A percentile compares a stretch with the other conserved stretches of the same genome.
These are phyloP conservation scores for Aspergillus baeticus DNA, from an alignment of 495 filamentous ascomycete genomes.

Conservation along the genomic window DNA sequence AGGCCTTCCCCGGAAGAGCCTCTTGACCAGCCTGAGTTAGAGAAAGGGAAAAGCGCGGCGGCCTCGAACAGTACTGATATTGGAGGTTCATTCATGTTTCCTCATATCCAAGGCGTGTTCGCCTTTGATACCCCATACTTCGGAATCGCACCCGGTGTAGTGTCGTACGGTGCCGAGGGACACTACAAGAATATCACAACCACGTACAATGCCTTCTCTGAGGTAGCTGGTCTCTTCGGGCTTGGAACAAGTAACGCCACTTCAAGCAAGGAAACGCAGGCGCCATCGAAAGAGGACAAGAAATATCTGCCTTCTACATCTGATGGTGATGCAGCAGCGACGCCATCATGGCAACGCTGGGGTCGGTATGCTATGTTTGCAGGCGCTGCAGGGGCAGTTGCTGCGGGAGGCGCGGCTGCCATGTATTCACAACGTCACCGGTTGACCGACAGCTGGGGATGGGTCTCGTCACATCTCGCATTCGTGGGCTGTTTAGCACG, in stretches of 20 bases:
- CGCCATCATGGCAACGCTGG: constrained; percentile 68
- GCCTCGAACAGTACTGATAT: constrained; percentile 23
- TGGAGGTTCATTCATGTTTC: constrained; percentile 54
- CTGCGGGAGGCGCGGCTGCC: constrained; percentile 83
- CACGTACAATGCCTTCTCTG: constrained; percentile 66
- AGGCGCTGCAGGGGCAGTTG: constrained; percentile 75
- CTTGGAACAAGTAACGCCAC: constrained; percentile 41
- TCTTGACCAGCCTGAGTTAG: constrained; percentile 9
- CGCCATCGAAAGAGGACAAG: constrained; percentile 9
- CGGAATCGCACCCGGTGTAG: constrained; percentile 82
- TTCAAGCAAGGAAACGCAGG: constrained; percentile 15
- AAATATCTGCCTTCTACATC: constrained; percentile 29
- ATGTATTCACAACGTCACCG: constrained; percentile 82
- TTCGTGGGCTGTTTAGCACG: constrained; percentile 88
- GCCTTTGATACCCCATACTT: constrained; percentile 96
- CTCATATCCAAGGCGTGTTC: constrained; percentile 77
- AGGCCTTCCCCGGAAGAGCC: constrained; percentile 19
- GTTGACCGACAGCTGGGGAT: constrained; percentile 67
- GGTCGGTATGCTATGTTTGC: constrained; percentile 81
- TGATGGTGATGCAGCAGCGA: constrained; percentile 49
- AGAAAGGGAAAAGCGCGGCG: constrained; percentile 20
- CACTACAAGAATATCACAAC: constrained; percentile 74
- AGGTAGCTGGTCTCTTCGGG: constrained; percentile 60
- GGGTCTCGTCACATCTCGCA: constrained; percentile 90
- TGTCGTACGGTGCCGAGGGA: constrained; percentile 84